Percentiles rank a stretch among this genome's conserved stretches.
These are phyloP conservation scores for Sequoiadendron giganteum DNA, from an alignment of 75 land plant species.

Conservation along the genomic window DNA sequence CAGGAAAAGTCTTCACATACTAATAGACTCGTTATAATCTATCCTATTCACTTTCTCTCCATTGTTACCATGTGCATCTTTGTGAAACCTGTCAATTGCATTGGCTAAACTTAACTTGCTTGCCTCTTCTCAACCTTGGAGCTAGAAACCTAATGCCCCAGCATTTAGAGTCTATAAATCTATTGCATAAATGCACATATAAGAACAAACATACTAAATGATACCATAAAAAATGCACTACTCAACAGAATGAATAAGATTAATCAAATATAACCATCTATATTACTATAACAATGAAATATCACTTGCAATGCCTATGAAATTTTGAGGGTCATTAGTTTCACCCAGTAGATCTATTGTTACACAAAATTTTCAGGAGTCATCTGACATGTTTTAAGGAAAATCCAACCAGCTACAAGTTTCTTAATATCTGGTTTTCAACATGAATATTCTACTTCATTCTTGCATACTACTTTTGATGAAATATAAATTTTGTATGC, in stretches of 20 bases:
- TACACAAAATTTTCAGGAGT: not conserved
- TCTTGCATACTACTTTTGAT: too few relatives aligned
- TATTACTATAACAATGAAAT: not conserved
- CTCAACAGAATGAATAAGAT: not conserved
- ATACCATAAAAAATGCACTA: not conserved
- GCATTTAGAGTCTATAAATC: not conserved
- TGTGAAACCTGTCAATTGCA: not conserved
- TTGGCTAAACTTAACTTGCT: not conserved
- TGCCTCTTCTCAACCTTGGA: not conserved
- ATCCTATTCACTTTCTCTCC: not conserved
- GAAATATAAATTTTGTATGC: too few relatives aligned
- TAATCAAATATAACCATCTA: not conserved
- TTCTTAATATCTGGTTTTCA: not conserved
- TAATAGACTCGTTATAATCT: not conserved
- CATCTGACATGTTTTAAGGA: not conserved
- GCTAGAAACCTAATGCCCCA: not conserved
- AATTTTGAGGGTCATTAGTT: not conserved
- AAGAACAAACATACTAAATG: too few relatives aligned
- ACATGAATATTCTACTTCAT: too few relatives aligned
- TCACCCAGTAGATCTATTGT: not conserved
- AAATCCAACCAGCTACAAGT: not conserved
- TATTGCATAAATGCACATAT: not conserved
- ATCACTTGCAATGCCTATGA: not conserved
- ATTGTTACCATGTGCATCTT: not conserved
- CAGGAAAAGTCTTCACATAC: not conserved